Evolutionary conservation across 805 yeast species (phyloP).

Genomic region (Vanderwaltozyma tropicalis): DNA sequence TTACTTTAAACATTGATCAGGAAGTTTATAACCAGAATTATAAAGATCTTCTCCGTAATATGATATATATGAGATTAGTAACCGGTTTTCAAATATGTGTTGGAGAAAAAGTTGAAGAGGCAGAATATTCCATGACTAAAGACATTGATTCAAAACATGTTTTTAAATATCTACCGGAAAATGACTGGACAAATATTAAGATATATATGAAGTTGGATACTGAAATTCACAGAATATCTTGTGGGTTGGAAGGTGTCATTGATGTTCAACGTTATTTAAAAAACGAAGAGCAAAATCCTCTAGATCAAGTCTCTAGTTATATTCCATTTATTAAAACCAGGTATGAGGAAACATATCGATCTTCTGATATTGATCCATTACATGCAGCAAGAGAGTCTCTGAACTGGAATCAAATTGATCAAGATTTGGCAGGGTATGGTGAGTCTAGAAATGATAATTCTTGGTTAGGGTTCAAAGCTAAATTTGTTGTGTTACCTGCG

Average conservation of each 20-base stretch:
- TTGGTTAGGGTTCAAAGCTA: slow-evolving; percentile 50
- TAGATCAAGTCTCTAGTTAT: slow-evolving; percentile 31
- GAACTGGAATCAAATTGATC: slow-evolving; percentile 92
- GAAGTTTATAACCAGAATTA: slow-evolving; percentile 39
- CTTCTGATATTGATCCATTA: slow-evolving; percentile 46
- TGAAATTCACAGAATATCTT: slow-evolving; percentile 74
- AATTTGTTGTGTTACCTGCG: slow-evolving; percentile 77
- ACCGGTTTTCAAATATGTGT: slow-evolving; percentile 86
- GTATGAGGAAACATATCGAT: slow-evolving; percentile 56
- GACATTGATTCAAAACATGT: slow-evolving; percentile 45
- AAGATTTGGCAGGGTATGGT: slow-evolving; percentile 81
- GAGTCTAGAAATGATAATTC: slow-evolving; percentile 50
- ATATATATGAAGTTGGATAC: slow-evolving; percentile 69
- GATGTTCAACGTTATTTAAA: slow-evolving; percentile 67
- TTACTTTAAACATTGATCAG: slow-evolving; percentile 50
- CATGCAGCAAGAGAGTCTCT: slow-evolving; percentile 42
- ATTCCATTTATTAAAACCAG: slow-evolving; percentile 62
- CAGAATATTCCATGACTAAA: slow-evolving; percentile 37
- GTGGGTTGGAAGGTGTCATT: slow-evolving; percentile 60
- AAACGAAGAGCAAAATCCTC: slow-evolving; percentile 26
- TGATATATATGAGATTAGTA: slow-evolving; percentile 73
- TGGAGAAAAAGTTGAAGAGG: slow-evolving; percentile 53
- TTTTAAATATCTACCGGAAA: slow-evolving; percentile 40
- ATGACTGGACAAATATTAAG: slow-evolving; percentile 40
- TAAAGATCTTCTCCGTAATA: slow-evolving; percentile 64